Base-by-base conservation (phyloP, 2,329 filamentous ascomycete species). In the Colletotrichum incanum region DNA sequence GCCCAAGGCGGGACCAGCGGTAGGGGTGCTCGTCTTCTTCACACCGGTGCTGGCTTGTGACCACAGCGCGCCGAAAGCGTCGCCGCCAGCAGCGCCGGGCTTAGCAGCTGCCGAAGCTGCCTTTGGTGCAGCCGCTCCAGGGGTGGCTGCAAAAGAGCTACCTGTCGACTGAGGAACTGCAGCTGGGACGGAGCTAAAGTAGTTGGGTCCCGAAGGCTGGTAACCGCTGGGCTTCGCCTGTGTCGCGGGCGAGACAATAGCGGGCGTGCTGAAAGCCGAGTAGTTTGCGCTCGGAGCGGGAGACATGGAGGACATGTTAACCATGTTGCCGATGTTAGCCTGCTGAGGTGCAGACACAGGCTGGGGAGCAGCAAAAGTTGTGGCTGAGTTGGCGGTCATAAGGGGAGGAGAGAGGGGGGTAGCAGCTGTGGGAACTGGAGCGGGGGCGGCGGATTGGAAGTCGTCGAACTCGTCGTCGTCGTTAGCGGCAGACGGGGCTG, bases 11-110 rank as follows among this genome's bases (percentile, higher is more conserved):
- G 94, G 92, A 0, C 93, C 93, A 71, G 91, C 88, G 65, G 85
- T 86, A 16, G 88, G 86, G 2, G 91, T 88, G 72, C 83, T 87
- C 1, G 88, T 83, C 84, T 96, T 97, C 86, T 95, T 95, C 75
- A 95, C 89, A 58, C 92, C 91, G 14, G 88, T 88, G 74, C 91
- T 94, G 37, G 92, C 92, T 75, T 90, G 91, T 71, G 92, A 92
- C 90, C 97, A 97, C 43, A 99, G 87, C 26, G 92, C 93, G 18
- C 95, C 95, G 78, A 99, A 99, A 0, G 93, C 96, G 81, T 99
- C 96, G 23, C 93, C 93, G 2, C 92, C 91, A 2, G 89, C 85
- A 52, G 79, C 81, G 28, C 90, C 89, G 34, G 90, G 82, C 79
- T 92, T 92, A 67, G 84, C 84, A 18, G 83, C 78, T 28, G 85